phyloP scores from a whole-genome alignment of 139 green algal species.

The Chlamydomonas sp. region DNA sequence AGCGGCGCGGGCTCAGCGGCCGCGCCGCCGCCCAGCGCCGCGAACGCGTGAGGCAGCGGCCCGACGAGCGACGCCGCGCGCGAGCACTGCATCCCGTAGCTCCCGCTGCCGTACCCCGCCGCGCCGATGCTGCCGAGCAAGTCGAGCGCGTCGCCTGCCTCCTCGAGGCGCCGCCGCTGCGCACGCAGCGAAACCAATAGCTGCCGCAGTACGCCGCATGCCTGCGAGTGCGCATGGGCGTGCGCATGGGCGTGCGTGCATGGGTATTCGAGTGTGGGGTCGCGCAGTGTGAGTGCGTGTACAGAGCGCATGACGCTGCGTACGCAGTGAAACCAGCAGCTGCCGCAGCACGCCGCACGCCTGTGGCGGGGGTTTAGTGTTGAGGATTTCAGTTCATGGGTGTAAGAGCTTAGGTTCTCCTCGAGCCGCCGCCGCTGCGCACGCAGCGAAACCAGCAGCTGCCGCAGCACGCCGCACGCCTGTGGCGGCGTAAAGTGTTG shows the following conservation, averaged over 20 bases:
- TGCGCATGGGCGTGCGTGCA: no score
- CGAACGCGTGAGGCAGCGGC: no score
- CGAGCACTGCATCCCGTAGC: background rate
- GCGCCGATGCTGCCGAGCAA: constrained; percentile 40
- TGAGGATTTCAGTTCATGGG: background rate
- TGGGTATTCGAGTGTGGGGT: no score
- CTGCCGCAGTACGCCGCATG: background rate
- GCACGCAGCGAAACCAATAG: background rate
- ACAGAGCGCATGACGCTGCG: background rate
- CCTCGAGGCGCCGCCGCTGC: background rate
- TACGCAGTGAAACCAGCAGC: background rate
- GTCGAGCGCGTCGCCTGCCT: no score
- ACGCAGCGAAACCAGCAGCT: background rate
- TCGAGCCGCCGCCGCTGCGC: background rate
- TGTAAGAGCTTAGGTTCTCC: background rate
- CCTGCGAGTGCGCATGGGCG: no score
- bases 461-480: background rate
- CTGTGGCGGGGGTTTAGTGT: no score
- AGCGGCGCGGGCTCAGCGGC: no score
- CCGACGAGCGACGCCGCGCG: no score
- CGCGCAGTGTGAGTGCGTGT: no score
- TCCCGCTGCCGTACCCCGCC: constrained; percentile 15
- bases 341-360: background rate
- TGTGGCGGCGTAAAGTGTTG: no score
- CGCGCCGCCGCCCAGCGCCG: no score